Base-by-base conservation (phyloP, 345 rosid species). In the Syzygium grande region DNA sequence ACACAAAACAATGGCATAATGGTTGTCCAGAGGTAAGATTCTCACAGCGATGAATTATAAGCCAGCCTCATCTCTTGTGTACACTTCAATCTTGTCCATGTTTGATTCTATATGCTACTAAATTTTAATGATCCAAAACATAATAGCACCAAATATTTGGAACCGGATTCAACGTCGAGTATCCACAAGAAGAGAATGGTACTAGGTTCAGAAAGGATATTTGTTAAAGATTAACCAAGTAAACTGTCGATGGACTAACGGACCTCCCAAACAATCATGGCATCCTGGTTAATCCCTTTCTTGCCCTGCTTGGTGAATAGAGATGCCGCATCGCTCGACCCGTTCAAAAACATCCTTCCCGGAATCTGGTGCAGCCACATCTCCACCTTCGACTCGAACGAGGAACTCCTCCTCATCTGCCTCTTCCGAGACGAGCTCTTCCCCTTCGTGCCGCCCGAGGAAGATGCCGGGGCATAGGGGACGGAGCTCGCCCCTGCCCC, bases 201-300 rank as follows among this genome's bases (percentile, higher is more conserved):
- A 21, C 49, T 38, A 84, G 46, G 61, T 52, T 21, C 86, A 29
- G 38, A 56, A 17, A 84, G 46, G 46, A 53, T 84, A 52, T 4
- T 4, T 38, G 25, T 38, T 5, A 34, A 73, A 19, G 83, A 73
- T 38, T 9, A 73, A 73, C 49, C 49, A 84, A 29, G 41, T 16
- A 68, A 30, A 30, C 34, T 9, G 16, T 52, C 17, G 34, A 59
- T 80, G 49, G 30, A 85, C 51, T 38, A 63, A 51, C 90, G 80
- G 7, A 92, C 94, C 93, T 92, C 94, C 94, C 94, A 92, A 88
- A 91, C 93, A 80, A 92, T 80, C 94, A 92, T 92, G 78, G 94
- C 93, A 85, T 92, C 94, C 87, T 92, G 94, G 65, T 92, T 92
- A 46, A 89, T 65, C 58, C 94, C 94, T 83, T 91, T 92, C 92